A percentile compares a stretch with the other conserved stretches of the same genome.
phyloP scores from a whole-genome alignment of 257 asterid genomes.

The Solanum appendiculatum region DNA sequence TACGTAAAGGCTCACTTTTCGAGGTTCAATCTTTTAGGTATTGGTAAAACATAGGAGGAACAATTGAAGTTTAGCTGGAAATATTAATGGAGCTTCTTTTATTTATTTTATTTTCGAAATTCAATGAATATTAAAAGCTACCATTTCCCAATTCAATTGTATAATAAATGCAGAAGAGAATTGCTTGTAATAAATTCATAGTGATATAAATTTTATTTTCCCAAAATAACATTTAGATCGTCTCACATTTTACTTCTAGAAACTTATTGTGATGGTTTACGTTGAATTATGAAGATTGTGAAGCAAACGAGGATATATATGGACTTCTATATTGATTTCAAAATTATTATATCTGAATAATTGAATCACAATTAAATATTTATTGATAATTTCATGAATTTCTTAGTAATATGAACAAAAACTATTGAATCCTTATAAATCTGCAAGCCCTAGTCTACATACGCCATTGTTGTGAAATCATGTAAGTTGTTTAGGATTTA shows the following conservation, averaged over 20 bases:
- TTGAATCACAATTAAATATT: background rate
- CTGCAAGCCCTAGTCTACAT: no score
- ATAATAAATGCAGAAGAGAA: background rate
- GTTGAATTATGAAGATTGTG: background rate
- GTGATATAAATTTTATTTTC: background rate
- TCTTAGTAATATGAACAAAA: no score
- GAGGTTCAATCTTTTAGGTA: background rate
- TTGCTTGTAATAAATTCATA: background rate
- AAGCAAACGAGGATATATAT: background rate
- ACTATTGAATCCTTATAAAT: no score
- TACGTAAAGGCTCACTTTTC: background rate
- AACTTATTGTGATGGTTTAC: background rate
- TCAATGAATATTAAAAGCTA: background rate
- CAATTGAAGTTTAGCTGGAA: background rate
- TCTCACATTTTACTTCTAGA: background rate
- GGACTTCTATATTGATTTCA: background rate
- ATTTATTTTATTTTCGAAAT: background rate
- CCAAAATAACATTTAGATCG: background rate
- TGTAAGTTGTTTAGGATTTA: background rate
- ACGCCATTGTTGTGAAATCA: no score
- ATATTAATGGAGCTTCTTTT: background rate
- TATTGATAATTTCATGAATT: no score
- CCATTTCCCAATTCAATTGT: background rate
- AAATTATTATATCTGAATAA: background rate
- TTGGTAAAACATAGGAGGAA: background rate